Evolutionary conservation across 768 basidiomycete species (phyloP).

Genomic region (Suillus americanus): DNA sequence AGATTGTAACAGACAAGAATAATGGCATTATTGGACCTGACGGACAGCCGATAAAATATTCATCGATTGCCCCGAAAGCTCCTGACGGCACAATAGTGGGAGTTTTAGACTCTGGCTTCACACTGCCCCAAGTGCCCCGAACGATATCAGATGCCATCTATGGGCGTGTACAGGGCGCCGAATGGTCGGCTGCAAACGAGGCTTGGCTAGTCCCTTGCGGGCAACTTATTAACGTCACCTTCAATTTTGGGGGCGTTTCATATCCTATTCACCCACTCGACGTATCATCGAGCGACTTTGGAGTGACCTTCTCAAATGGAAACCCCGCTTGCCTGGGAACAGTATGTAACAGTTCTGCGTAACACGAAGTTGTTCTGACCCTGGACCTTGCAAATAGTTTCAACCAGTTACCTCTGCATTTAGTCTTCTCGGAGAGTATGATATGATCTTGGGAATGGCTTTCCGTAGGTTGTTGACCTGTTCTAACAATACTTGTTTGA

Average conservation of each 20-base stretch:
- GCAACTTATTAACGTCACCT: slow-evolving; percentile 67
- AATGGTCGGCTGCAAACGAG: slow-evolving; percentile 52
- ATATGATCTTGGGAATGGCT: slow-evolving; percentile 81
- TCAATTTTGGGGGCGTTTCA: slow-evolving; percentile 68
- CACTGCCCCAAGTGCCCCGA: slow-evolving; percentile 70
- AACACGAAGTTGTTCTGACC: slow-evolving; percentile 9
- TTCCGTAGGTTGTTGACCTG: slow-evolving; percentile 51
- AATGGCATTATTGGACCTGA: slow-evolving; percentile 77
- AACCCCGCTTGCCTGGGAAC: slow-evolving; percentile 64
- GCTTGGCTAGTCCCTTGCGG: slow-evolving; percentile 77
- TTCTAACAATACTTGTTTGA: background rate
- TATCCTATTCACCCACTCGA: slow-evolving; percentile 79
- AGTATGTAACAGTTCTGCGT: slow-evolving; percentile 39
- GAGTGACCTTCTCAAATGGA: slow-evolving; percentile 42
- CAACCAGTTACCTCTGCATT: slow-evolving; percentile 84
- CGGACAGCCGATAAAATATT: slow-evolving; percentile 55
- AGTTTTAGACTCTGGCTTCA: slow-evolving; percentile 75
- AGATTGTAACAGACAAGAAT: slow-evolving; percentile 63
- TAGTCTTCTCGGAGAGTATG: slow-evolving; percentile 73
- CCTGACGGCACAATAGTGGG: slow-evolving; percentile 65
- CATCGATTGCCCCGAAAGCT: slow-evolving; percentile 69
- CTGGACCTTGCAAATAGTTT: slow-evolving; percentile 44
- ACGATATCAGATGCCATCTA: slow-evolving; percentile 80
- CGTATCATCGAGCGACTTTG: slow-evolving; percentile 56
- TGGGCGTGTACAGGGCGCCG: slow-evolving; percentile 72